These are phyloP conservation scores for Yamagishiella unicocca DNA, from an alignment of 139 green algal genomes.

Conservation along the genomic window DNA sequence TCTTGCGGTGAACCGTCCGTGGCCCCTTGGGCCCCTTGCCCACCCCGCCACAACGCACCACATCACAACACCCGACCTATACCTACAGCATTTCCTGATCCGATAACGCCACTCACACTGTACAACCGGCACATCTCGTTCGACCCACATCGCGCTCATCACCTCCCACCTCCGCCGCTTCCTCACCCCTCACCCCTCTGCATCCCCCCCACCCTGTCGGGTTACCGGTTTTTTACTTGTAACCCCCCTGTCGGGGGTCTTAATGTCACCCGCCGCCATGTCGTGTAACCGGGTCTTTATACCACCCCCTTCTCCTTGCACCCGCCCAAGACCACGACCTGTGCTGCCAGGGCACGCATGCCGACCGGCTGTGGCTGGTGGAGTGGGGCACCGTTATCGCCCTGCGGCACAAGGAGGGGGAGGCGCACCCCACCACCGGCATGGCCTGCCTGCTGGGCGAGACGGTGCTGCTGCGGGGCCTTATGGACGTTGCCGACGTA, in stretches of 20 bases:
- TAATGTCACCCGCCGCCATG: too few species aligned
- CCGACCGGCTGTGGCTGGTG: constrained; percentile 60
- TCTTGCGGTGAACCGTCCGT: too few species aligned
- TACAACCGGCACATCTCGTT: too few species aligned
- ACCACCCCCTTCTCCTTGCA: too few species aligned
- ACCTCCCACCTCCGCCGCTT: not conserved
- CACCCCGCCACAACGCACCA: too few species aligned
- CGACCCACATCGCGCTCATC: not conserved
- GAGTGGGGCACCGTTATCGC: constrained; percentile 50
- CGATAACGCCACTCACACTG: too few species aligned
- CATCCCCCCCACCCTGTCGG: not conserved
- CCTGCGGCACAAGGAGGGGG: constrained; percentile 44
- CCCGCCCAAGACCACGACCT: constrained; percentile 46
- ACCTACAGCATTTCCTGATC: too few species aligned
- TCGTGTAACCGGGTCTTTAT: too few species aligned
- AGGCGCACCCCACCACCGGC: constrained; percentile 38
- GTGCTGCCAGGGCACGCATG: constrained; percentile 53
- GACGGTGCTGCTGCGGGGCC: constrained; percentile 34
- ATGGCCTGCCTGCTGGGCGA: constrained; percentile 39
- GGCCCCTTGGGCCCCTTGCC: too few species aligned
- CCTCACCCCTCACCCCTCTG: not conserved
- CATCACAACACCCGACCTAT: too few species aligned
- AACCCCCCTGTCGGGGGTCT: too few species aligned
- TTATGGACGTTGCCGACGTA: constrained; percentile 16
- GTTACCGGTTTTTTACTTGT: not conserved